Evolutionary conservation across 768 basidiomycete genomes (phyloP), one percentile per base, ranked within the genome.

Genomic region (Rhodotorula babjevae): DNA sequence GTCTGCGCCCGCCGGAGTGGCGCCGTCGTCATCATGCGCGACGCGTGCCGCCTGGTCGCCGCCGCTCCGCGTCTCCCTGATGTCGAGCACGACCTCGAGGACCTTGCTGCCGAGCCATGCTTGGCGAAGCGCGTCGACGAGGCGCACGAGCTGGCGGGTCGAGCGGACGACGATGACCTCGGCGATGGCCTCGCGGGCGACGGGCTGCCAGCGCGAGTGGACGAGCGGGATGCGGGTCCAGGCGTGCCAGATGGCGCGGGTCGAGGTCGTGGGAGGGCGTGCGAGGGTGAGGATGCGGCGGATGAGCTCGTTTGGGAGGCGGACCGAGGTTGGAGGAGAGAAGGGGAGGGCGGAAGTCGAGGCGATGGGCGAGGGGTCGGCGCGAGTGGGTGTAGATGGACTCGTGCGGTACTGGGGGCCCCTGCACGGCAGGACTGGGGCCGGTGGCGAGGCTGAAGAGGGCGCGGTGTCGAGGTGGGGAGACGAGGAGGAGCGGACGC

Each of bases 261-360:
- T 36, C 1, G 60, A 2, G 1, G 27, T 21, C 16, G 29, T 15
- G 0, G 69, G 18, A 0, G 69, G 64, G 10, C 69, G 57, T 9
- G 67, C 69, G 50, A 58, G 49, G 14, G n/a, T 23, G 58, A 74
- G 47, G 57, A 74, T 65, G 63, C 47, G 12, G 33, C 50, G 42
- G 19, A 64, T 61, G 14, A 74, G 55, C n/a, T 74, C 73, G 65
- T 49, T 42, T 23, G 73, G 65, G 36, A 74, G 68, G 33, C 47
- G 40, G 31, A 63, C 23, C 10, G 68, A 36, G 53, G 62, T 46
- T 0, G 71, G 61, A 0, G 49, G 52, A 6, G 42, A 7, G 55
- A 46, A 66, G 46, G 72, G 67, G 23, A 53, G 1, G 11, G 8
- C n/a, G 15, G 68, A 69, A 0, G 68, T 65, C 1, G 68, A 69